phyloP scores from a whole-genome alignment of 2,329 filamentous ascomycete species.

The Fusarium pseudocircinatum region DNA sequence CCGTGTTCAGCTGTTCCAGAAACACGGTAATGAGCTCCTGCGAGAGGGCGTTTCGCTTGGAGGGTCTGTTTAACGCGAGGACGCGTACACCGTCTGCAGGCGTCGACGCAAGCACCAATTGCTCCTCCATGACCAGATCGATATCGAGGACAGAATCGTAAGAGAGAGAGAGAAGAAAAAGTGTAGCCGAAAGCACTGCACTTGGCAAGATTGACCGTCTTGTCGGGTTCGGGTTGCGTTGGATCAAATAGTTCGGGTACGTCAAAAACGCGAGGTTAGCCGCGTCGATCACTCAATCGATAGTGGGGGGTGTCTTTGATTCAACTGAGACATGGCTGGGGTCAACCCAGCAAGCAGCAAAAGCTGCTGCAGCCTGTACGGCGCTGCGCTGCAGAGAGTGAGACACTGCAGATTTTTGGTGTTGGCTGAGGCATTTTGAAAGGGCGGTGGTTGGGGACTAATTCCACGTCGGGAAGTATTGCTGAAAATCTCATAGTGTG shows the following conservation, averaged over 20 bases:
- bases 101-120: constrained; percentile 40
- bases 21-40: constrained; percentile 59
- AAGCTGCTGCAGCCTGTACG: background rate
- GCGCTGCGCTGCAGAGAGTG: background rate
- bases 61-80: constrained; percentile 62
- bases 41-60: constrained; percentile 67
- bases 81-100: constrained; percentile 53
- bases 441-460: constrained; percentile 31
- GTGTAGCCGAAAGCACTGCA: background rate
- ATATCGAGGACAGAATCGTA: background rate
- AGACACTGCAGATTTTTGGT: background rate
- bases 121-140: constrained; percentile 20
- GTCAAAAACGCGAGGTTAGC: constrained; percentile 21
- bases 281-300: constrained; percentile 21
- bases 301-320: constrained; percentile 12
- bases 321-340: constrained; percentile 39
- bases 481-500: constrained; percentile 7
- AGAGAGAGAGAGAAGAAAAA: background rate
- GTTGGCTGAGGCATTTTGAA: constrained; percentile 30
- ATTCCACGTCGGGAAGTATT: constrained; percentile 7
- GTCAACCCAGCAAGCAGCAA: background rate
- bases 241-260: constrained; percentile 32
- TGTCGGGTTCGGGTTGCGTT: constrained; percentile 10
- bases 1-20: constrained; percentile 42
- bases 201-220: constrained; percentile 10